phyloP scores from a whole-genome alignment of 1,284 basidiomycete genomes.

The Exsudoporus floridanus region DNA sequence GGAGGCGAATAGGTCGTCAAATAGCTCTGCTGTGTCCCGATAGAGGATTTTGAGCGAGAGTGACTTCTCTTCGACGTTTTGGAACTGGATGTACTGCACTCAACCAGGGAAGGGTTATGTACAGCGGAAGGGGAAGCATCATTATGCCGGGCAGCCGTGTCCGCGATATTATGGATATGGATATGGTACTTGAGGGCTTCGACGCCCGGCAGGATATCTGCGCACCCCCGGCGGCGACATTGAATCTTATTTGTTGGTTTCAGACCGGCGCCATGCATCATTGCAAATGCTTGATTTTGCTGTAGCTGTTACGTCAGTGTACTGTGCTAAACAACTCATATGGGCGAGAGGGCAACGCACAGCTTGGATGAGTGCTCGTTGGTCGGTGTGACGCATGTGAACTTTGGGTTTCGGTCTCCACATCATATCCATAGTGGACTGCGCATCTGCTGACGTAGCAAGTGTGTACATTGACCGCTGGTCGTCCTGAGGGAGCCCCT shows the following conservation, averaged over 20 bases:
- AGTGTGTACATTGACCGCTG: constrained; percentile 31
- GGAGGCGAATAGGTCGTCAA: background rate
- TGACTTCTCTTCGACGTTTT: constrained; percentile 8
- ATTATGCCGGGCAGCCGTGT: constrained; percentile 13
- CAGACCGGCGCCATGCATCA: constrained; percentile 35
- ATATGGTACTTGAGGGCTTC: constrained; percentile 56
- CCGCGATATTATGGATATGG: constrained; percentile 57
- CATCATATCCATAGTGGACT: constrained; percentile 30
- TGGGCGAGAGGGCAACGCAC: constrained; percentile 31
- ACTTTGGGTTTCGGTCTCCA: constrained; percentile 36
- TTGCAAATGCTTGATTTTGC: constrained; percentile 43
- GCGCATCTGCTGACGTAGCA: constrained; percentile 10
- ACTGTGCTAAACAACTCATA: background rate
- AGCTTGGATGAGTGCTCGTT: constrained; percentile 39
- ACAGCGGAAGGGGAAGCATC: background rate
- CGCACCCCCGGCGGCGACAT: constrained; percentile 55
- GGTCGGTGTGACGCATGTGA: constrained; percentile 36
- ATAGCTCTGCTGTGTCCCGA: background rate
- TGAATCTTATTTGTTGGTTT: constrained; percentile 34
- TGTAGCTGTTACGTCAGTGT: constrained; percentile 23
- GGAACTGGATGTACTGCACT: background rate
- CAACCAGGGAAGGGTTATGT: background rate
- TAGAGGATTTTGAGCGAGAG: constrained; percentile 22
- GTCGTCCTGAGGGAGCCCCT: constrained; percentile 23
- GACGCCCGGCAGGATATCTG: constrained; percentile 45